A percentile compares a stretch with the other conserved stretches of the same genome.
Evolutionary conservation across 2,329 filamentous ascomycete genomes (phyloP).

Genomic region (Arthroderma sp.): DNA sequence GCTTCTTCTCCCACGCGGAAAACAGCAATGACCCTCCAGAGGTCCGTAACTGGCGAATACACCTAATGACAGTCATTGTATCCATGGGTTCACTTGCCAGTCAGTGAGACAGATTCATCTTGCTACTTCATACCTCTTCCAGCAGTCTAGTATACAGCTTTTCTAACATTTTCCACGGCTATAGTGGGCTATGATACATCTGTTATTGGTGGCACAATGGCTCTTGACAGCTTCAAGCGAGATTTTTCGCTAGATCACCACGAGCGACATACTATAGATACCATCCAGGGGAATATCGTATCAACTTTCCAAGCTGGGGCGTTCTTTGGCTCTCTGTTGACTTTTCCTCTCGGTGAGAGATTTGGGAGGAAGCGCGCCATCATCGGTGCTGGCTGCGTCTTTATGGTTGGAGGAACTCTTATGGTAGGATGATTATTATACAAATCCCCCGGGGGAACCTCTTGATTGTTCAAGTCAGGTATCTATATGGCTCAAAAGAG

Average conservation of each 20-base stretch:
- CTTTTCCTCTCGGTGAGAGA: constrained; percentile 53
- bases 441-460: no score
- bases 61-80: constrained; percentile 10
- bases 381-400: constrained; percentile 47
- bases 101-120: not conserved
- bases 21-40: constrained; percentile 14
- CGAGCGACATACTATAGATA: constrained; percentile 3
- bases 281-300: constrained; percentile 7
- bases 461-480: no score
- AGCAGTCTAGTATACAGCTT: not conserved
- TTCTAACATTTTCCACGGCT: no score
- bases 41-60: constrained; percentile 16
- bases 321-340: constrained; percentile 65
- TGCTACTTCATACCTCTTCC: not conserved
- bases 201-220: constrained; percentile 27
- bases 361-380: constrained; percentile 55
- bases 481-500: no score
- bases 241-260: constrained; percentile 15
- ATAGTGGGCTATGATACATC: constrained; percentile 9
- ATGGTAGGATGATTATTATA: constrained; percentile 38
- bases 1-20: constrained; percentile 11
- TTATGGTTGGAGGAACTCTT: constrained; percentile 56
- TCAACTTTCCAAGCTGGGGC: constrained; percentile 53
- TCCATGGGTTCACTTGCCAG: no score
- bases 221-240: constrained; percentile 24